Evolutionary conservation across 352 stramenopile genomes (phyloP).

Genomic region (Globisporangium radiosum): DNA sequence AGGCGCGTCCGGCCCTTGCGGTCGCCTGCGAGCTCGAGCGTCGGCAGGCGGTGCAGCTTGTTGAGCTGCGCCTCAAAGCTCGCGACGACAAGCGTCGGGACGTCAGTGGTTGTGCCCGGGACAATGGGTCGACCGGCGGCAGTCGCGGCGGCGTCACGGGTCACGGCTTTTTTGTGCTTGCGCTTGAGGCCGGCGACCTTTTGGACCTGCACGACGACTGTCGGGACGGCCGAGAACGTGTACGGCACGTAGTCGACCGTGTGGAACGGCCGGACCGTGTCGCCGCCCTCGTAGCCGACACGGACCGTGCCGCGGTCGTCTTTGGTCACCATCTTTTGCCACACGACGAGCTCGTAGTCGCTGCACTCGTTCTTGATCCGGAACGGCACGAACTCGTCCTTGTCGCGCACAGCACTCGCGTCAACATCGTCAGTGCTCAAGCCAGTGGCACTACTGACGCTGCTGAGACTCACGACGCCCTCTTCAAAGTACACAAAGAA

Average conservation of each 20-base stretch:
- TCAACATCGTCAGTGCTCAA: neutral
- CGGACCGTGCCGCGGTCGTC: constrained; percentile 39
- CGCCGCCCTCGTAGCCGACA: constrained; percentile 55
- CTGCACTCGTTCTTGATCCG: constrained; percentile 83
- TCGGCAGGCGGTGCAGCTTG: constrained; percentile 72
- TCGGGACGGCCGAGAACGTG: constrained; percentile 50
- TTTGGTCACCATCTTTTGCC: constrained; percentile 66
- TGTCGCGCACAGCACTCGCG: constrained; percentile 22
- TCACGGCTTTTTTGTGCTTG: constrained; percentile 21
- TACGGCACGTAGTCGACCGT: constrained; percentile 80
- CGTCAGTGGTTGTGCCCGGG: neutral
- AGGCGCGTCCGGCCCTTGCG: constrained; percentile 51
- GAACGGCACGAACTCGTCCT: constrained; percentile 64
- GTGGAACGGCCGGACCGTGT: constrained; percentile 68
- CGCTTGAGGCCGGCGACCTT: constrained; percentile 42
- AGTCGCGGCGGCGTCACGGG: neutral
- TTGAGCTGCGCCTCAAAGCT: constrained; percentile 80
- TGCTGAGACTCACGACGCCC: constrained; percentile 13
- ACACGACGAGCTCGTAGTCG: constrained; percentile 66
- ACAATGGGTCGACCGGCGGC: neutral
- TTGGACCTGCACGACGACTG: constrained; percentile 70
- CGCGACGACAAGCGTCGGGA: constrained; percentile 30
- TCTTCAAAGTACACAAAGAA: constrained; percentile 61
- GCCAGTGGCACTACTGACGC: neutral
- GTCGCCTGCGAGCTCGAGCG: constrained; percentile 72